Evolutionary conservation across 73 alveolate genomes (phyloP), one percentile per base, ranked within the genome.

Genomic region (Symbiodinium natans): DNA sequence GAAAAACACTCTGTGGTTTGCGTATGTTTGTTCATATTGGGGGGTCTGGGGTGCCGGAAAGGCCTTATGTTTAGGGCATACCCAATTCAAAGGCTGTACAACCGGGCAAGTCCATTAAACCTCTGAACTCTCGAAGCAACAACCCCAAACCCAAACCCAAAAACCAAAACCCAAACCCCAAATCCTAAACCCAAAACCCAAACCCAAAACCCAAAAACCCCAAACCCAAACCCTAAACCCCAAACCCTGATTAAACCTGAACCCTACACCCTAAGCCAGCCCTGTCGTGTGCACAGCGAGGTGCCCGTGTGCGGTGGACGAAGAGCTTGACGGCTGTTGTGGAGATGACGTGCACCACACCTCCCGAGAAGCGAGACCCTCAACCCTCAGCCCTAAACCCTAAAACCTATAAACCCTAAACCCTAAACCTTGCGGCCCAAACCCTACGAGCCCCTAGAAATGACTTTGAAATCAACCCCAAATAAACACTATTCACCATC

Each of bases 251-350:
- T 46, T 9, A 46, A 6, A 46, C 59, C 59, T 46, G 13, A 9
- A 46, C 13, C n/a, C n/a, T n/a, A n/a, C 13, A 46, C 59, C 59
- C 59, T 46, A 46, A 9, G 13, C 13, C 59, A 46, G 21, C 59
- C 59, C 59, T 46, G 13, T 46, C 6, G 13, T 46, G 6, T 48
- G 25, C 27, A 38, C 83, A 54, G 54, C 42, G 11, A 34, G 86
- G 46, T 13, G 38, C 95, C 73, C 95, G 86, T 3, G 95, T 89
- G 38, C 95, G 95, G 41, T 89, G 95, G 87, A 89, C 73, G 43
- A 89, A 89, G 46, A 63, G 77, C 38, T 83, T 82, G 13, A 23
- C 75, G 2, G 75, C 95, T 9, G 46, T 41, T 15, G 95, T 89
- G 86, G 86, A 63, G 38, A 89, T 83, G 34, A 83, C 95, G 34